Conservation (phyloP, 495 filamentous ascomycete genomes). For the Penicillium cataractarum region DNA sequence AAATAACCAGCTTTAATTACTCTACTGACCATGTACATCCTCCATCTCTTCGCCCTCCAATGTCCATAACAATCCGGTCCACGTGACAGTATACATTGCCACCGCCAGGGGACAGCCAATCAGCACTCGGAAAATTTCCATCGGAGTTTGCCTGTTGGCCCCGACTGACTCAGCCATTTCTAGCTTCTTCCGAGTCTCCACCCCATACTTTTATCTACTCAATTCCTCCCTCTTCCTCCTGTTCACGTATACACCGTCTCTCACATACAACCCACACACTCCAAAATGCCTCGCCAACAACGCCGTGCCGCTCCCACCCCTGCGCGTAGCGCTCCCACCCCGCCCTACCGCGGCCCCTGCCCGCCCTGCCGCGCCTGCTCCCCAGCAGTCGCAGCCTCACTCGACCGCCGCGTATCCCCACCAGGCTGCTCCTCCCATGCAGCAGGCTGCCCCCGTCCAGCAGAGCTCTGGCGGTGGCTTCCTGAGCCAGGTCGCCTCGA, state of each 20-base stretch:
- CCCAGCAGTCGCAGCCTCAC: constrained; percentile 54
- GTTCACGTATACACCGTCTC: not conserved
- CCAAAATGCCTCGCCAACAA: constrained; percentile 75
- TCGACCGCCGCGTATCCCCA: constrained; percentile 68
- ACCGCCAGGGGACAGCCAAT: not conserved
- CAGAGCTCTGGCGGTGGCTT: constrained; percentile 71
- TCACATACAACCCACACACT: constrained; percentile 31
- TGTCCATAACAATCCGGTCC: not conserved
- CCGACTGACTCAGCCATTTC: constrained; percentile 24
- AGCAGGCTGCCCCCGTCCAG: constrained; percentile 45
- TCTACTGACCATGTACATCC: too few relatives aligned
- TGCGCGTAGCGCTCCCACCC: constrained; percentile 62
- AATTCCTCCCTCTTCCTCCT: constrained; percentile 13
- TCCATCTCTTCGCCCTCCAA: not conserved
- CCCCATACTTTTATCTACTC: constrained; percentile 17
- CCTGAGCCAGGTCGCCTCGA: constrained; percentile 85
- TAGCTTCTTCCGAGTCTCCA: constrained; percentile 33
- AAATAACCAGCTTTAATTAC: too few relatives aligned
- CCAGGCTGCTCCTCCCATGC: constrained; percentile 50
- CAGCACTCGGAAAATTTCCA: not conserved
- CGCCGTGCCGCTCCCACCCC: constrained; percentile 60
- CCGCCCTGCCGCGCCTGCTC: constrained; percentile 59
- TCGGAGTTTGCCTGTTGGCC: constrained; percentile 15
- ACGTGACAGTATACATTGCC: not conserved
- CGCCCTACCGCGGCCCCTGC: constrained; percentile 69